A percentile compares a stretch with the other conserved stretches of the same genome.
These are phyloP conservation scores for Forsythia suspensa DNA, from an alignment of 257 asterid genomes.

Conservation along the genomic window DNA sequence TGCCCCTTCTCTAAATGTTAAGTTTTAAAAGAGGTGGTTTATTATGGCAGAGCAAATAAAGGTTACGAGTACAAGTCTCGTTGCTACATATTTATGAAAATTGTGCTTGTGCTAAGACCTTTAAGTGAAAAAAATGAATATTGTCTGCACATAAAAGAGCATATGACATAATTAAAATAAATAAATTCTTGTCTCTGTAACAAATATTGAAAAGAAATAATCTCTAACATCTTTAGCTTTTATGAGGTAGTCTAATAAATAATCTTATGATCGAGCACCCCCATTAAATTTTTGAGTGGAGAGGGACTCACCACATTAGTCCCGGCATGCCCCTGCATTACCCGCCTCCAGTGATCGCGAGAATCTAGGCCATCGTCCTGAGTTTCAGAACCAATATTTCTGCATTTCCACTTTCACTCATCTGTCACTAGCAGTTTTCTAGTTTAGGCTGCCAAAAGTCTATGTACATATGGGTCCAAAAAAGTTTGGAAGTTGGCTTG, in stretches of 20 bases:
- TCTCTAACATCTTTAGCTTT: background rate
- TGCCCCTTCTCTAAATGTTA: background rate
- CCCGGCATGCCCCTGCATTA: slow-evolving; percentile 99
- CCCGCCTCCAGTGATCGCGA: slow-evolving; percentile 96
- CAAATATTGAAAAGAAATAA: no score
- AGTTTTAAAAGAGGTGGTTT: background rate
- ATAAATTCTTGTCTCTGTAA: no score
- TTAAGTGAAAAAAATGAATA: background rate
- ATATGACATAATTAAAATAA: background rate
- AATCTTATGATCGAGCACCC: slow-evolving; percentile 2
- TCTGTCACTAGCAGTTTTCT: background rate
- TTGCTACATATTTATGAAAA: background rate
- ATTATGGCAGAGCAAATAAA: background rate
- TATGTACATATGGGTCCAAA: background rate
- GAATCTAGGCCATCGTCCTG: slow-evolving; percentile 94
- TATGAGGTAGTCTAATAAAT: background rate
- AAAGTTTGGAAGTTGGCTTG: background rate
- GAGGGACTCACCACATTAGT: slow-evolving; percentile 76
- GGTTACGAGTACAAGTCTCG: background rate
- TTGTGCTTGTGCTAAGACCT: background rate
- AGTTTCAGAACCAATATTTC: slow-evolving; percentile 86
- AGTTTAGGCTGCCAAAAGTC: background rate
- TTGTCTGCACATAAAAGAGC: background rate
- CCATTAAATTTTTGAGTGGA: background rate
- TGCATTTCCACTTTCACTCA: background rate